Conservation (phyloP, 1,284 basidiomycete genomes). For the Melampsora larici-populina region DNA sequence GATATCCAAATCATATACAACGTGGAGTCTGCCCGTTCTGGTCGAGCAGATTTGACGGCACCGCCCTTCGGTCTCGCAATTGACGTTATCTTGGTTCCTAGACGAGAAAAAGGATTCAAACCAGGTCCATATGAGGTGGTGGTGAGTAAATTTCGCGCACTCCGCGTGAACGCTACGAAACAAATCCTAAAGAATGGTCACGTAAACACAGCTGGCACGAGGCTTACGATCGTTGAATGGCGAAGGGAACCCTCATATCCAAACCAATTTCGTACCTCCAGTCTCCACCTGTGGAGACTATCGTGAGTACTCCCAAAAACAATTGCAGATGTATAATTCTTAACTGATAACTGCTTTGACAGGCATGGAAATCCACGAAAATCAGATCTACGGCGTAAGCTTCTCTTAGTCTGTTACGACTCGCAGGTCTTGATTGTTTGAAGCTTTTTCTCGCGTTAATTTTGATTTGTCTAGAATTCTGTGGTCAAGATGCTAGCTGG, state of each 20-base stretch:
- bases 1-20: conserved; percentile 32
- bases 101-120: conserved; percentile 25
- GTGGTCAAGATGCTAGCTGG: conserved; percentile 21
- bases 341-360: background rate
- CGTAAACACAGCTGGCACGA: conserved; percentile 4
- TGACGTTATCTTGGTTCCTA: conserved; percentile 26
- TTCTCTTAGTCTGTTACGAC: background rate
- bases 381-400: conserved; percentile 22
- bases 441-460: background rate
- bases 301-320: conserved; percentile 8
- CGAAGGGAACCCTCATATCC: conserved; percentile 3
- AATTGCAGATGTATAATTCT: background rate
- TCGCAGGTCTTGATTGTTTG: background rate
- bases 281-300: conserved; percentile 35
- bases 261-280: conserved; percentile 32
- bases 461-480: background rate
- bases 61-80: background rate
- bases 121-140: conserved; percentile 21
- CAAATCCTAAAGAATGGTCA: background rate
- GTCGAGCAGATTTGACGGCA: background rate
- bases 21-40: background rate
- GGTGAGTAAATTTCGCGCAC: conserved; percentile 28
- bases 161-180: conserved; percentile 40
- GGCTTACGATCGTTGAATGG: conserved; percentile 24
- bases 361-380: conserved; percentile 28